Evolutionary conservation across 1,284 basidiomycete species (phyloP).

Genomic region (Xerocomus amazonicus): DNA sequence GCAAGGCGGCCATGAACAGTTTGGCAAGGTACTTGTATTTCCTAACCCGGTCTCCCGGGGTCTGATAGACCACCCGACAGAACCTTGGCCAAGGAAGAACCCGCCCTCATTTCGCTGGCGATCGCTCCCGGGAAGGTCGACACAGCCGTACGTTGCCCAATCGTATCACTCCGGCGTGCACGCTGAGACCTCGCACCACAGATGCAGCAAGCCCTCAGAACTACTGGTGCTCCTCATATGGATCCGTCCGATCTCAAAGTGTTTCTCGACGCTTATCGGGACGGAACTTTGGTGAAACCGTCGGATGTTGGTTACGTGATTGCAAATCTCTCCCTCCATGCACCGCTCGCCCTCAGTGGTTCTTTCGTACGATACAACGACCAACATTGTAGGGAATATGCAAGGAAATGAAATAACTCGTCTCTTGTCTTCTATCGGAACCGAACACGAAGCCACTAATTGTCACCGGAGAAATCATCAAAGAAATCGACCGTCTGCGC

Average conservation of each 20-base stretch:
- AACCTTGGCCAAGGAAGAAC: constrained; percentile 81
- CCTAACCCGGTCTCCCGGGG: constrained; percentile 2
- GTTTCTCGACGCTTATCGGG: constrained; percentile 59
- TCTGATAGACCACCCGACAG: constrained; percentile 38
- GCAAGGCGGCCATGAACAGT: constrained; percentile 84
- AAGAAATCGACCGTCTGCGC: constrained; percentile 6
- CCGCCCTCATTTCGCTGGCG: constrained; percentile 67
- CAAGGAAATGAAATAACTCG: constrained; percentile 28
- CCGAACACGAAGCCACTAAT: constrained; percentile 12
- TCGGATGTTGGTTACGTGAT: constrained; percentile 74
- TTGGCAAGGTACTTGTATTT: constrained; percentile 54
- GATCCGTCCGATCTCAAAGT: constrained; percentile 45
- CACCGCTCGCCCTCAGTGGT: constrained; percentile 60
- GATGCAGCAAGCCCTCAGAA: constrained; percentile 68
- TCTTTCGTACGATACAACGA: constrained; percentile 73
- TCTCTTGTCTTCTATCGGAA: constrained; percentile 16
- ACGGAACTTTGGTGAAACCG: constrained; percentile 67
- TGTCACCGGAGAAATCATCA: constrained; percentile 11
- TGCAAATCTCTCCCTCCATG: constrained; percentile 59
- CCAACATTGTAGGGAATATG: constrained; percentile 56
- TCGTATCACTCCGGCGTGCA: constrained; percentile 1
- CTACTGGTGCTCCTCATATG: constrained; percentile 48
- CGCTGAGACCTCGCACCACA: constrained; percentile 28
- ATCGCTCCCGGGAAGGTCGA: constrained; percentile 85
- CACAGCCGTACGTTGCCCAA: constrained; percentile 47